Conservation (phyloP, 805 yeast genomes). For the Ogataea chonburiensis region DNA sequence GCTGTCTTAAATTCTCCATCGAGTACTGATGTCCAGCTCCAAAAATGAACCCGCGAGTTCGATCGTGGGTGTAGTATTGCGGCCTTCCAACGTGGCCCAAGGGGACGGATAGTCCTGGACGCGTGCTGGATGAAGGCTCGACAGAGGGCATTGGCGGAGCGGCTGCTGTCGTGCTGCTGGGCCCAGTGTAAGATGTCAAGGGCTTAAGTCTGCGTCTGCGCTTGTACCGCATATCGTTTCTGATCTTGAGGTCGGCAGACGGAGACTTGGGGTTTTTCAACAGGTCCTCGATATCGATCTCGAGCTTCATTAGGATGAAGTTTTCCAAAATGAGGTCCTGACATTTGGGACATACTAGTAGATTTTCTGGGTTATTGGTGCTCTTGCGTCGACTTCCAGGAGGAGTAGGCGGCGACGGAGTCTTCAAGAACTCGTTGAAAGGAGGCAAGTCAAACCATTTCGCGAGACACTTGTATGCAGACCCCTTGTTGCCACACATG, state of each 20-base stretch:
- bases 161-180: conserved; percentile 6
- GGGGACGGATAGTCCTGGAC: conserved; percentile 1
- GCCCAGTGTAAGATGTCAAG: conserved; percentile 10
- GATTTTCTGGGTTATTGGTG: conserved; percentile 34
- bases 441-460: conserved; percentile 40
- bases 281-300: conserved; percentile 31
- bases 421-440: conserved; percentile 32
- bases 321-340: conserved; percentile 30
- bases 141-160: no score
- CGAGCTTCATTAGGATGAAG: conserved; percentile 31
- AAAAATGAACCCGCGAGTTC: conserved; percentile 21
- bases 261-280: conserved; percentile 19
- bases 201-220: conserved; percentile 29
- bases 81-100: conserved; percentile 8
- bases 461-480: conserved; percentile 28
- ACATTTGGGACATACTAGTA: conserved; percentile 32
- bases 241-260: conserved; percentile 19
- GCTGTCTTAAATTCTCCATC: conserved; percentile 16
- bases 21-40: conserved; percentile 19
- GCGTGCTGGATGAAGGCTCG: conserved; percentile 3
- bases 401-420: conserved; percentile 37
- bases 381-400: conserved; percentile 27
- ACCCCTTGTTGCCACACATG: conserved; percentile 29
- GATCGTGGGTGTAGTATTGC: conserved; percentile 16
- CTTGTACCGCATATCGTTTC: conserved; percentile 32